Evolutionary conservation across 2,329 filamentous ascomycete species (phyloP), one percentile per base, ranked within the genome.

Genomic region (Cordyceps fumosorosea): DNA sequence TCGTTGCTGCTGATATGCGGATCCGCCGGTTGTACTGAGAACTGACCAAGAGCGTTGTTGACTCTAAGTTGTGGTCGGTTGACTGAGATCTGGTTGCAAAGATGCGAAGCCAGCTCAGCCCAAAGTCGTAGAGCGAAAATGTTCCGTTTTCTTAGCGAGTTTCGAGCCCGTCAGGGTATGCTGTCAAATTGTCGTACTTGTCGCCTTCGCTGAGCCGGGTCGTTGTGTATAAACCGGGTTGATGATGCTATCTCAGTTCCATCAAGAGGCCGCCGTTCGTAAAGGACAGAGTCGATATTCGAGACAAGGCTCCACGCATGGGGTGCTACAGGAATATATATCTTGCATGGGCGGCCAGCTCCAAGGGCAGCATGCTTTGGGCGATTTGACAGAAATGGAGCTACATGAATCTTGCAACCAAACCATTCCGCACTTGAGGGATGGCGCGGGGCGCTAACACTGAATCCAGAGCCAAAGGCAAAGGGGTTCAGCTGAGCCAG

Each of bases 401-500:
- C 40, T 44, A 56, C 59, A 62, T 62, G 59, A 54, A 50, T 62
- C 52, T 62, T 48, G 59, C 59, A 32, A 51, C 51, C 59, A 62
- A 56, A 61, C 58, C 51, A 53, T 60, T 53, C 57, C 57, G 58
- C 26, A 54, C 57, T 60, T 60, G 50, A 45, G 29, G 37, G 50
- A 62, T 50, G 59, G 59, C 52, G 59, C 59, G 32, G 40, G 22
- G 52, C 59, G 52, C 59, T 60, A 60, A 60, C 50, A 54, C 50
- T 48, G 37, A 54, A 60, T 52, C 56, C 32, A 51, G 26, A 56
- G 44, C n/a, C 29, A 54, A 56, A 61, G 52, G 59, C 59, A 55
- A 62, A 44, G 51, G 44, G 52, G 59, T 62, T 62, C 59, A 62
- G 59, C 59, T 62, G 52, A 62, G 52, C 59, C 59, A 62, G 59